These are phyloP conservation scores for Nymphaea thermarum DNA, from an alignment of 164 flowering plant genomes.

Conservation along the genomic window DNA sequence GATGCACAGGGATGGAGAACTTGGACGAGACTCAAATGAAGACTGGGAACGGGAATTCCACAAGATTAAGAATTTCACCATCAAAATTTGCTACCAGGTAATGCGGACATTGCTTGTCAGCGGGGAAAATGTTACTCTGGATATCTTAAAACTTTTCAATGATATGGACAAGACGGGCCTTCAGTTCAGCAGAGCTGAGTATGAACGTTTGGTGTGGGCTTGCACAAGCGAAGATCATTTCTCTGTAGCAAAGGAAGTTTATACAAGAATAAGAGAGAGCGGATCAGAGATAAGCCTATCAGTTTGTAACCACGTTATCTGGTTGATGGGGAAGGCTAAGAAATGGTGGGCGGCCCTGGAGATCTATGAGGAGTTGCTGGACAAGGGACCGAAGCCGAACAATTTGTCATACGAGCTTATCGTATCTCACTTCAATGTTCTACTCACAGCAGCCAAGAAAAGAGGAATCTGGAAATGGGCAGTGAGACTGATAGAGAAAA, in stretches of 20 bases:
- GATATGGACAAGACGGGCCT: constrained; percentile 63
- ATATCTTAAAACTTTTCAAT: constrained; percentile 53
- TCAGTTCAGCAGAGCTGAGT: constrained; percentile 35
- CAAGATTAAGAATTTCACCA: constrained; percentile 51
- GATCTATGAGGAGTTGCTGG: constrained; percentile 81
- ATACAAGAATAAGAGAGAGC: constrained; percentile 52
- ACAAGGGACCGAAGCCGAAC: constrained; percentile 88
- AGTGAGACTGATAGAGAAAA: constrained; percentile 64
- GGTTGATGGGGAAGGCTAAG: constrained; percentile 93
- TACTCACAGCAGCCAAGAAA: constrained; percentile 65
- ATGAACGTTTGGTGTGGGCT: constrained; percentile 83
- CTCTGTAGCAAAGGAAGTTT: constrained; percentile 66
- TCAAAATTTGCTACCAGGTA: constrained; percentile 69
- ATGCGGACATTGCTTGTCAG: constrained; percentile 76
- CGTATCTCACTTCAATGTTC: constrained; percentile 68
- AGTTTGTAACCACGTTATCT: constrained; percentile 84
- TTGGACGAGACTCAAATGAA: constrained; percentile 25
- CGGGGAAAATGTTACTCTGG: constrained; percentile 23
- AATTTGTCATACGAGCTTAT: constrained; percentile 68
- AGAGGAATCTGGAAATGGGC: constrained; percentile 97
- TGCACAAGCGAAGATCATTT: constrained; percentile 69
- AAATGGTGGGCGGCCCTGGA: constrained; percentile 99
- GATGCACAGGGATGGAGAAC: constrained; percentile 44
- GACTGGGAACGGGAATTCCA: constrained; percentile 59
- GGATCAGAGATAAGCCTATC: constrained; percentile 65